Base-by-base conservation (phyloP, 371 early-diverging fungal species). In the Mucor piriformis region DNA sequence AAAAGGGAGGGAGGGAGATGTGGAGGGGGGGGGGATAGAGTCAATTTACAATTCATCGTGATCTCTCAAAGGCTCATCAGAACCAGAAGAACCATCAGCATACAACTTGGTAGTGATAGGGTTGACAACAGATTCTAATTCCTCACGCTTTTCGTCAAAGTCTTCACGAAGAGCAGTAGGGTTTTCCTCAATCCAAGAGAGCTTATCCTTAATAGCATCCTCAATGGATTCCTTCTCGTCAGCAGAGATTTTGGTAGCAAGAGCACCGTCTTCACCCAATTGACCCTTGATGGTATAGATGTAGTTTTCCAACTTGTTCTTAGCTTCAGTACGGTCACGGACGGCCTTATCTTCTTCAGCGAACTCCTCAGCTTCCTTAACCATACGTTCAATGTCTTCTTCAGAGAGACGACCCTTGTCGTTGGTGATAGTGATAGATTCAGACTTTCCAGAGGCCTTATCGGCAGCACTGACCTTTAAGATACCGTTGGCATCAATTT, bases 401-500 rank as follows among this genome's bases (percentile, higher is more conserved):
- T 95, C 91, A 59, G 91, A 93, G 15, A 99, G 88, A 86, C 79
- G 92, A 57, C 99, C 99, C 73, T 95, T 94, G 50, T 95, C 94
- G 61, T 97, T 97, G 69, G 93, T 91, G 72, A 99, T 93, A 66
- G 94, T 88, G 76, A 96, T 92, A 73, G 91, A 90, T 77, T 95
- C 95, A 74, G 92, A 91, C 74, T 90, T 90, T 72, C 94, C 92
- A 74, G 98, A 96, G 63, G 92, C 92, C 86, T 92, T 90, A 83
- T 99, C 99, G 72, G 92, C 89, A 68, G 99, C 99, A 58, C 88
- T 79, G 66, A 99, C 97, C 83, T 94, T 96, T 68, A 95, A 92
- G 72, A 98, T 97, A 80, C 99, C 98, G 77, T 99, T 95, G 69
- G 96, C 95, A 78, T 99, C 98, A 67, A 97, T 89, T 82, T 98